Evolutionary conservation across 345 rosid genomes (phyloP).

Genomic region (Linum trigynum): DNA sequence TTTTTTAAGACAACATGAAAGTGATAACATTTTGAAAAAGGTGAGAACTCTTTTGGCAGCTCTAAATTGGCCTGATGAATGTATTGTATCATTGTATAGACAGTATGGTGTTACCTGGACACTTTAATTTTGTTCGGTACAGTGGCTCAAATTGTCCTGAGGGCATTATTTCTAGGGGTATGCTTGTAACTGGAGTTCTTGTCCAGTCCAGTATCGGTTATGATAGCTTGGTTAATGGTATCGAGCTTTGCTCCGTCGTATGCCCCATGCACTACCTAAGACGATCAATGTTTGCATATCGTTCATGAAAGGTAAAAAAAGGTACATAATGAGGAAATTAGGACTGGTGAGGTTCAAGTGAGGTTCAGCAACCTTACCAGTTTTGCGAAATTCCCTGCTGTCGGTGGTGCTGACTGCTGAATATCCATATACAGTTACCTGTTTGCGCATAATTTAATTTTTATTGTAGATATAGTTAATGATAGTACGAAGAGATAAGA

Average conservation of each 20-base stretch:
- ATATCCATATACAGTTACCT: conserved; percentile 79
- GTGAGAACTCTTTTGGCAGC: not conserved
- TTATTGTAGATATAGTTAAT: too few species aligned
- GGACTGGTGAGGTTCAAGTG: conserved; percentile 11
- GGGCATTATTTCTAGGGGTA: conserved; percentile 83
- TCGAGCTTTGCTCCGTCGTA: conserved; percentile 61
- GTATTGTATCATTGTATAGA: not conserved
- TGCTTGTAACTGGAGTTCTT: conserved; percentile 48
- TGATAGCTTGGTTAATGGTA: conserved; percentile 59
- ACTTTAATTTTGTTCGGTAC: conserved; percentile 61
- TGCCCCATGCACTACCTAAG: conserved; percentile 65
- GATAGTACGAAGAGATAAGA: too few species aligned
- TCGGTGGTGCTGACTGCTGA: conserved; percentile 56
- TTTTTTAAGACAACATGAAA: conserved; percentile 9
- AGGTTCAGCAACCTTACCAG: conserved; percentile 84
- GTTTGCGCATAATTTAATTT: conserved; percentile 3
- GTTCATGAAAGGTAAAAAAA: conserved; percentile 1
- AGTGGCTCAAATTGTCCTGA: conserved; percentile 92
- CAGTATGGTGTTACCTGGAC: conserved; percentile 43
- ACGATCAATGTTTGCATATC: not conserved
- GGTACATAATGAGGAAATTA: too few species aligned
- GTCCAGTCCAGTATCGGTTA: conserved; percentile 43
- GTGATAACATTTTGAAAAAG: not conserved
- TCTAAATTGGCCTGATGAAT: not conserved
- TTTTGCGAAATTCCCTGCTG: conserved; percentile 81